These are phyloP conservation scores for Botrytis cinerea DNA, from an alignment of 2,329 filamentous ascomycete genomes.

Conservation along the genomic window DNA sequence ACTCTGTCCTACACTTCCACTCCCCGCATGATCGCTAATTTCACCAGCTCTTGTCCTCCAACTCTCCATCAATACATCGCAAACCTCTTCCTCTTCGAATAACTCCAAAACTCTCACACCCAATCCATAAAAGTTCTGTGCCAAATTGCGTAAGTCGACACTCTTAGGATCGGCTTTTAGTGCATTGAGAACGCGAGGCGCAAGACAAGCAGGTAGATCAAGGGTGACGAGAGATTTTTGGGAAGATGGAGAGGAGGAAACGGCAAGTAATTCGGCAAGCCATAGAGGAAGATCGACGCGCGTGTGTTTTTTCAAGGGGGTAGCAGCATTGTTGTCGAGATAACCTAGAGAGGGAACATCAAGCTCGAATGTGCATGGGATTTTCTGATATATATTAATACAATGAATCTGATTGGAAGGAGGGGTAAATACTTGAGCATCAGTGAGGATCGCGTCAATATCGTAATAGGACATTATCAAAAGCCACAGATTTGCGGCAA, in stretches of 20 bases:
- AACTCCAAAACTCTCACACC: constrained; percentile 84
- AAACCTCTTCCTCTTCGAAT: constrained; percentile 84
- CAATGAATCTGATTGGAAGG: constrained; percentile 19
- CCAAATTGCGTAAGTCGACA: constrained; percentile 80
- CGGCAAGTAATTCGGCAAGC: constrained; percentile 90
- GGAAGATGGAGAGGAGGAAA: constrained; percentile 53
- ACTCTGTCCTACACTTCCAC: constrained; percentile 71
- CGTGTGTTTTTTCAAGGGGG: constrained; percentile 76
- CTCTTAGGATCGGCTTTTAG: constrained; percentile 86
- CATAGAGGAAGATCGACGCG: constrained; percentile 84
- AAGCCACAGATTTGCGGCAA: background rate
- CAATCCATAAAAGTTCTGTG: constrained; percentile 84
- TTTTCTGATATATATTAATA: constrained; percentile 62
- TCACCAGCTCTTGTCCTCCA: constrained; percentile 81
- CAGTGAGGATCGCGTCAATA: constrained; percentile 80
- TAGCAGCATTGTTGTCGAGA: constrained; percentile 75
- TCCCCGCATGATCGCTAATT: constrained; percentile 86
- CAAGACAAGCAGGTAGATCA: constrained; percentile 72
- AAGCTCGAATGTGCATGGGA: constrained; percentile 92
- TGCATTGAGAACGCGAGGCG: constrained; percentile 76
- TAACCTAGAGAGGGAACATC: constrained; percentile 85
- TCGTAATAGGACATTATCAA: constrained; percentile 75
- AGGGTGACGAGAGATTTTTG: constrained; percentile 69
- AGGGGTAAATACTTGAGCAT: constrained; percentile 64
- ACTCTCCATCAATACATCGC: constrained; percentile 71